Base-by-base conservation (phyloP, 768 basidiomycete genomes). In the Phaffia australis region DNA sequence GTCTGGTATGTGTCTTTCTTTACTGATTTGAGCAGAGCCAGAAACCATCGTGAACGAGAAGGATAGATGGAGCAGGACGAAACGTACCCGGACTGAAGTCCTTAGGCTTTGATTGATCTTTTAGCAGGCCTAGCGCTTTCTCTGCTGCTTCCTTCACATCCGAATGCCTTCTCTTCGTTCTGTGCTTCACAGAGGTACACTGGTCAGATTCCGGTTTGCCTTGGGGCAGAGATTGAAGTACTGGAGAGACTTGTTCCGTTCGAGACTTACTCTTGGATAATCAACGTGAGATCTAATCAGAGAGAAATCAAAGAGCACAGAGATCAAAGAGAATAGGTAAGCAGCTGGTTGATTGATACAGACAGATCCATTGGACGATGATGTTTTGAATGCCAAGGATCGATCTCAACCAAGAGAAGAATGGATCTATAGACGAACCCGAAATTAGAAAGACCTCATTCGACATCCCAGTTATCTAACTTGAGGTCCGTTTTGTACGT, bases 141-240 rank as follows among this genome's bases (percentile, higher is more conserved):
- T 93, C 90, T 30, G 89, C 88, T 30, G 90, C 90, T 83, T 94
- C 92, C 74, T 88, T 87, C 71, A 95, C 89, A 75, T 95, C 92
- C 25, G 90, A 89, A 76, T 93, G 86, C 71, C 88, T 89, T 68
- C 92, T 80, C 72, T 85, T 82, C 29, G 89, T 89, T 79, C 94
- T 61, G 47, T 49, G 47, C 47, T 61, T 29, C 27, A 48, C 25
- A 29, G 32, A n/a, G n/a, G 32, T 46, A 27, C 30, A 29, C 19
- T 18, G 29, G n/a, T 25, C 46, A 21, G 27, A 27, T 50, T 49
- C 49, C 15, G 18, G 8, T n/a, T 50, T 23, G 8, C 47, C 49
- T 21, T 19, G 27, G 2, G 25, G 7, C 3, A 15, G 5, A 3
- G 29, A 1, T 27, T 18, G n/a, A 46, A 7, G 19, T 23, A 51